A percentile compares a stretch with the other conserved stretches of the same genome.
phyloP scores from a whole-genome alignment of 2,329 filamentous ascomycete genomes.

The Claviceps monticola region DNA sequence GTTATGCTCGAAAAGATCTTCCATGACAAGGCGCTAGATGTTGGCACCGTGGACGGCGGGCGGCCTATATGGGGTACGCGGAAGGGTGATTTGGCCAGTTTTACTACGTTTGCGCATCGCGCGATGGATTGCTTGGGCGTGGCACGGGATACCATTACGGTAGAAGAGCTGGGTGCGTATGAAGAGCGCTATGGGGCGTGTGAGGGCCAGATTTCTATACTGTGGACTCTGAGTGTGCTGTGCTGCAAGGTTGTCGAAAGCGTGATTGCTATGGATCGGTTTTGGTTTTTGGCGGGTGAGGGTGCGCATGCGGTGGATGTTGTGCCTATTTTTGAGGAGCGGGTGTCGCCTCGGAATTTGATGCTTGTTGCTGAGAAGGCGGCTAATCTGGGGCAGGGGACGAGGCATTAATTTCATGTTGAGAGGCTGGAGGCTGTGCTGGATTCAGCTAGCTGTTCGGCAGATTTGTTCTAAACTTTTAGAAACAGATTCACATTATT shows the following conservation, averaged over 20 bases:
- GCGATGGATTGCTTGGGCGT: conserved; percentile 14
- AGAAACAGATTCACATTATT: too few relatives aligned
- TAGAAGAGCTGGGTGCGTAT: conserved; percentile 12
- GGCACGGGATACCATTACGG: conserved; percentile 6
- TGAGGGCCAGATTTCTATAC: conserved; percentile 15
- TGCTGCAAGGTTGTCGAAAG: conserved; percentile 21
- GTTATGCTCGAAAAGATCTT: conserved; percentile 15
- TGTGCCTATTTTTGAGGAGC: conserved; percentile 14
- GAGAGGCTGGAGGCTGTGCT: too few relatives aligned
- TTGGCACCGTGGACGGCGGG: conserved; percentile 1
- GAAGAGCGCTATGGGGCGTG: conserved; percentile 11
- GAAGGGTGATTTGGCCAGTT: conserved; percentile 15
- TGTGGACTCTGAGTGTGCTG: conserved; percentile 19
- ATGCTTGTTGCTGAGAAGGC: conserved; percentile 9
- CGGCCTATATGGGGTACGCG: conserved; percentile 17
- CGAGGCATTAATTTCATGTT: too few relatives aligned
- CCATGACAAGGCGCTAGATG: conserved; percentile 12
- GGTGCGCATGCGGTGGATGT: conserved; percentile 11
- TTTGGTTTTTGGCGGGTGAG: conserved; percentile 16
- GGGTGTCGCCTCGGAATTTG: conserved; percentile 14
- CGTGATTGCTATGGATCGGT: conserved; percentile 18
- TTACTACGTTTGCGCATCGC: conserved; percentile 13
- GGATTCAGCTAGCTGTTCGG: too few relatives aligned
- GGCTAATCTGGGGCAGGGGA: not conserved
- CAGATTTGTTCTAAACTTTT: too few relatives aligned